Percentiles rank a stretch among this genome's conserved stretches.
These are phyloP conservation scores for Phaeotremella skinneri DNA, from an alignment of 768 basidiomycete species.

Conservation along the genomic window DNA sequence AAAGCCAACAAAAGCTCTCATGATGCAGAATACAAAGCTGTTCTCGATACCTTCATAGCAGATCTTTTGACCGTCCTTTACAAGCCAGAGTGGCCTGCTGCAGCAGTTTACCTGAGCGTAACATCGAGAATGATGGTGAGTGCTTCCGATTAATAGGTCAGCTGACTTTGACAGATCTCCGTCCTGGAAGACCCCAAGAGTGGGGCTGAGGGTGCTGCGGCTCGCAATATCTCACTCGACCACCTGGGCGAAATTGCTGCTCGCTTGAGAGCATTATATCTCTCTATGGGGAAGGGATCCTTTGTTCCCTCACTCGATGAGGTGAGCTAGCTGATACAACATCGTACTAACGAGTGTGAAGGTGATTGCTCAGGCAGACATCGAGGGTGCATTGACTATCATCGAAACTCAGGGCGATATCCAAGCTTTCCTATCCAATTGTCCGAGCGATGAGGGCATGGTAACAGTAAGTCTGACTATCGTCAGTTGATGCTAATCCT, in stretches of 20 bases:
- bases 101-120: constrained; percentile 73
- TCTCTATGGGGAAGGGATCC: constrained; percentile 35
- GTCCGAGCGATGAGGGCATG: constrained; percentile 28
- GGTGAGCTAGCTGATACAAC: constrained; percentile 52
- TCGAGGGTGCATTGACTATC: constrained; percentile 5
- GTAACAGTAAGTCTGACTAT: constrained; percentile 21
- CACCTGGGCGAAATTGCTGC: constrained; percentile 92
- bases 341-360: constrained; percentile 54
- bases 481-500: constrained; percentile 49
- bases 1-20: constrained; percentile 77
- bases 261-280: constrained; percentile 56
- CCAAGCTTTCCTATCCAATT: constrained; percentile 17
- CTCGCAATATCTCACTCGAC: constrained; percentile 85
- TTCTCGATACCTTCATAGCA: constrained; percentile 85
- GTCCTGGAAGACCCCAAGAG: constrained; percentile 78
- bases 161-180: constrained; percentile 59
- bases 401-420: constrained; percentile 23
- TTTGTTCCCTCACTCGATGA: constrained; percentile 63
- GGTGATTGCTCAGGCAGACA: constrained; percentile 21
- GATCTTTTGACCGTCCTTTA: constrained; percentile 84
- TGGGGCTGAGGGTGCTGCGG: constrained; percentile 72
- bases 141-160: not conserved
- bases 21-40: constrained; percentile 87
- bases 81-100: constrained; percentile 98
- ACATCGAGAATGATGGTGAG: constrained; percentile 81